phyloP scores from a whole-genome alignment of 768 basidiomycete species.

The Amanita inopinata region DNA sequence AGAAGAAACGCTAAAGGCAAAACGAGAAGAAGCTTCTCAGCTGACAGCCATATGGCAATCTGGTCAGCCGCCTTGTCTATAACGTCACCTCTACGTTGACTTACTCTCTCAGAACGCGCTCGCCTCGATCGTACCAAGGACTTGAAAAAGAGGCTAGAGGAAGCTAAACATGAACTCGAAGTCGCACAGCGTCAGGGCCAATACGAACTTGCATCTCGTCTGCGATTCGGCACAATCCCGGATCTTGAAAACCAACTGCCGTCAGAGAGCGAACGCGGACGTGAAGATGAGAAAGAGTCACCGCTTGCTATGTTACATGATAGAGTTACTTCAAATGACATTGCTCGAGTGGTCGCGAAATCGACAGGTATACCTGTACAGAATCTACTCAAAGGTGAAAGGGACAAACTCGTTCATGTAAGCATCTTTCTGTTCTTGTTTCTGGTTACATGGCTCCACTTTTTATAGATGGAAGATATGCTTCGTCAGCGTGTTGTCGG shows the following conservation, averaged over 20 bases:
- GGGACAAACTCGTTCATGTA: conserved; percentile 83
- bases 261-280: conserved; percentile 30
- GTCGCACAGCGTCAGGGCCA: conserved; percentile 86
- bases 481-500: conserved; percentile 74
- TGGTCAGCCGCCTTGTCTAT: conserved; percentile 28
- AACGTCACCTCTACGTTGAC: background rate
- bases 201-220: conserved; percentile 73
- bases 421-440: conserved; percentile 19
- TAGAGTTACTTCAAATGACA: conserved; percentile 82
- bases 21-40: conserved; percentile 51
- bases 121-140: conserved; percentile 63
- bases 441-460: background rate
- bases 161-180: conserved; percentile 79
- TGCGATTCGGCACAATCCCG: conserved; percentile 80
- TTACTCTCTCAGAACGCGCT: conserved; percentile 42
- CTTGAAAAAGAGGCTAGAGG: conserved; percentile 66
- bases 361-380: conserved; percentile 88
- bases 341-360: conserved; percentile 79
- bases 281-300: conserved; percentile 33
- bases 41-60: conserved; percentile 67
- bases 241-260: conserved; percentile 69
- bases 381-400: conserved; percentile 80
- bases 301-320: conserved; percentile 70
- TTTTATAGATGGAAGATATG: conserved; percentile 72
- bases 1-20: conserved; percentile 49